Percentiles rank a stretch among this genome's conserved stretches.
These are phyloP conservation scores for Zelonia costaricensis DNA, from an alignment of 208 protist genomes.

Conservation along the genomic window DNA sequence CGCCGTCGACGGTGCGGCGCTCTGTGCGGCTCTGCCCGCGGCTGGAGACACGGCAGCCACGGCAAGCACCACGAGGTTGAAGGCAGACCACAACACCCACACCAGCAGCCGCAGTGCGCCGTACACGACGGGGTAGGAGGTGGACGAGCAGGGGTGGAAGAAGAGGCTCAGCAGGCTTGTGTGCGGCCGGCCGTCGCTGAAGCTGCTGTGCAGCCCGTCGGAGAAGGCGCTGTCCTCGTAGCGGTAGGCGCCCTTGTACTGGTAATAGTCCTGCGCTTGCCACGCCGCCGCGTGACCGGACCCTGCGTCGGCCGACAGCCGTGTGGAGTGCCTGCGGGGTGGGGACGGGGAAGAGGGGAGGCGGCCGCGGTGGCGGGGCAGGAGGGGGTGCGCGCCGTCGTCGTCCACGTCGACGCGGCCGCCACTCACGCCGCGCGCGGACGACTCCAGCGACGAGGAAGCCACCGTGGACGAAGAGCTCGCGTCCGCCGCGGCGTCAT, in stretches of 20 bases:
- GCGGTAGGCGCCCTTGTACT: slow-evolving; percentile 6
- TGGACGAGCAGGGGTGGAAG: slow-evolving; percentile 30
- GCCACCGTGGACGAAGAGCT: slow-evolving; percentile 2
- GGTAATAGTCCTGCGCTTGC: slow-evolving; percentile 5
- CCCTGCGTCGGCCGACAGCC: neutral
- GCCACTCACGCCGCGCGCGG: slow-evolving; percentile 21
- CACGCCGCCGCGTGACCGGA: neutral
- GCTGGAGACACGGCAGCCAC: neutral
- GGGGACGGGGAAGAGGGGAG: neutral
- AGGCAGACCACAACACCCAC: slow-evolving; percentile 29
- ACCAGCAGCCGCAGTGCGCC: slow-evolving; percentile 16
- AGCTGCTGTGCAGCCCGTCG: slow-evolving; percentile 13
- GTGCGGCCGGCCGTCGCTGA: slow-evolving; percentile 2
- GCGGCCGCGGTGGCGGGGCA: slow-evolving; percentile 16
- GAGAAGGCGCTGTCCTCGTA: slow-evolving; percentile 22
- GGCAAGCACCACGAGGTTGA: slow-evolving; percentile 7
- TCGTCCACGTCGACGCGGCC: slow-evolving; percentile 1
- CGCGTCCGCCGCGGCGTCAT: neutral
- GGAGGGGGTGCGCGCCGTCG: slow-evolving; percentile 22
- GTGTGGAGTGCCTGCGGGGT: neutral
- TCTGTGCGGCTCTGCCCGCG: neutral
- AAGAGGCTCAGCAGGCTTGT: slow-evolving; percentile 24
- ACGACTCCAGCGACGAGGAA: slow-evolving; percentile 21
- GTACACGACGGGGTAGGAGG: slow-evolving; percentile 10
- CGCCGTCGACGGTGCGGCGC: neutral